Evolutionary conservation across 352 stramenopile species (phyloP).

Genomic region (Pythium aquatile): DNA sequence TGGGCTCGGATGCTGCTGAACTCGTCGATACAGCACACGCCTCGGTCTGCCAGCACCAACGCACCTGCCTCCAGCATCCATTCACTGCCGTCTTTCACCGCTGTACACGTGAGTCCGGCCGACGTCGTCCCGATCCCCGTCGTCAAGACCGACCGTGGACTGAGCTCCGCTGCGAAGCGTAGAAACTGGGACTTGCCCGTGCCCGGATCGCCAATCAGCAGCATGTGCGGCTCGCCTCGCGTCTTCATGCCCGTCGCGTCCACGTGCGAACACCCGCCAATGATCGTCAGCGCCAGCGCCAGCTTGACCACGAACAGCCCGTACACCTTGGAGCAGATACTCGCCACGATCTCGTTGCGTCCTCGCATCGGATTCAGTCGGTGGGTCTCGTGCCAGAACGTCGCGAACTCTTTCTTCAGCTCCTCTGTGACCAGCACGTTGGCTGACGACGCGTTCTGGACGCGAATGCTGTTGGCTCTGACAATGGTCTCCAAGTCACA

Average conservation of each 20-base stretch:
- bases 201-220: slow-evolving; percentile 77
- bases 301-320: slow-evolving; percentile 94
- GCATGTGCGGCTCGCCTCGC: slow-evolving; percentile 82
- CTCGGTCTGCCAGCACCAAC: slow-evolving; percentile 88
- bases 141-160: slow-evolving; percentile 93
- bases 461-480: slow-evolving; percentile 68
- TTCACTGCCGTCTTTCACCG: slow-evolving; percentile 93
- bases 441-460: slow-evolving; percentile 64
- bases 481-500: slow-evolving; percentile 91
- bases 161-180: slow-evolving; percentile 94
- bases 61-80: slow-evolving; percentile 97
- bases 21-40: slow-evolving; percentile 98
- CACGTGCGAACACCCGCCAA: slow-evolving; percentile 84
- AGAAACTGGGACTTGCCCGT: slow-evolving; percentile 96
- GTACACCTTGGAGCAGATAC: slow-evolving; percentile 94
- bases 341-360: slow-evolving; percentile 91
- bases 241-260: slow-evolving; percentile 75
- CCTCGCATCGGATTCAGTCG: slow-evolving; percentile 46
- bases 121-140: slow-evolving; percentile 96
- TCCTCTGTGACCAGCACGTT: slow-evolving; percentile 74
- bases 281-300: slow-evolving; percentile 90
- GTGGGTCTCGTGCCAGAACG: slow-evolving; percentile 80
- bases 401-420: slow-evolving; percentile 88
- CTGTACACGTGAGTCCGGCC: slow-evolving; percentile 95
- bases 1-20: slow-evolving; percentile 95